Evolutionary conservation across 78 protist genomes (phyloP).

Genomic region (Dictyostelium purpureum): DNA sequence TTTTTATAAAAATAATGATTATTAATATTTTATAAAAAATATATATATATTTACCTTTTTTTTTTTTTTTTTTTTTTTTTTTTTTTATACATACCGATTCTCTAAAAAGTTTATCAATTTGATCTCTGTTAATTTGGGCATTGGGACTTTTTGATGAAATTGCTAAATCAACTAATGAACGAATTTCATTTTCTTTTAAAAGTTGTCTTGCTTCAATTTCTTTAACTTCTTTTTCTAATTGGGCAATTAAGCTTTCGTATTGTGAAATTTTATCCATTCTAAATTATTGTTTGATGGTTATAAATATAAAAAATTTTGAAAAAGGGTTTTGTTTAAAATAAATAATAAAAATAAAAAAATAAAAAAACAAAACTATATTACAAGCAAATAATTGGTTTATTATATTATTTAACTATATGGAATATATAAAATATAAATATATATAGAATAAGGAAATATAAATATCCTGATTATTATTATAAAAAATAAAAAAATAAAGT

Average conservation of each 20-base stretch:
- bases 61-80: background rate
- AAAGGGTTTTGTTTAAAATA: no score
- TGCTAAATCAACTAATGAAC: slow-evolving; percentile 32
- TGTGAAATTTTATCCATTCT: slow-evolving; percentile 17
- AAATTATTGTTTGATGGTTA: background rate
- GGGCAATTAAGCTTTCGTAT: slow-evolving; percentile 10
- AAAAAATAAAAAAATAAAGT: no score
- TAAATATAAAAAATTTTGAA: no score
- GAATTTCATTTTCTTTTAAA: slow-evolving; percentile 16
- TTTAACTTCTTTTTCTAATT: slow-evolving; percentile 22
- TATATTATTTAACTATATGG: no score
- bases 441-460: no score
- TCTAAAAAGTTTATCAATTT: slow-evolving; percentile 13
- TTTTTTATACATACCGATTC: slow-evolving; percentile 25
- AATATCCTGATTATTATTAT: no score
- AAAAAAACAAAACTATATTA: no score
- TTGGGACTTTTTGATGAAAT: background rate
- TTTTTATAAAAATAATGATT: background rate
- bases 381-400: no score
- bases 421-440: no score
- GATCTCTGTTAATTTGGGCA: background rate
- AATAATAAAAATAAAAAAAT: no score
- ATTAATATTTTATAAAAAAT: background rate
- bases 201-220: slow-evolving; percentile 18
- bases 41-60: background rate